A percentile compares a stretch with the other conserved stretches of the same genome.
Conservation (phyloP, 495 filamentous ascomycete genomes). For the Cladorrhinum samala region DNA sequence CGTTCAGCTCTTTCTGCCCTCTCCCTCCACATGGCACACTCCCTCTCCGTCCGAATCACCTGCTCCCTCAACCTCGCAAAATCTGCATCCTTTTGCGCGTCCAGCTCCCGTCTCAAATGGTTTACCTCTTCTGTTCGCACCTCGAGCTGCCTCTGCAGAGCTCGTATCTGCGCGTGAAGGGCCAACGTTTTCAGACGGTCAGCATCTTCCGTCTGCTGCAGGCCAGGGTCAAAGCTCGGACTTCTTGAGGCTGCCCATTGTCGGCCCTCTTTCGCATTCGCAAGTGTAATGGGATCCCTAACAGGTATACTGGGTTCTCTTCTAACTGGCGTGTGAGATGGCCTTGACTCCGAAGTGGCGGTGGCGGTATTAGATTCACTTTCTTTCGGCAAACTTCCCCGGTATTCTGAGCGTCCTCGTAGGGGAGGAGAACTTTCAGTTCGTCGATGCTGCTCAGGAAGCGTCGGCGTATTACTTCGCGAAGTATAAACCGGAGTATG, state of each 20-base stretch:
- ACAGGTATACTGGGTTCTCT: too few species aligned
- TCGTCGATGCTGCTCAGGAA: neutral
- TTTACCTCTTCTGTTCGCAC: conserved; percentile 33
- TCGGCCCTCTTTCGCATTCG: neutral
- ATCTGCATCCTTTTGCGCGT: conserved; percentile 29
- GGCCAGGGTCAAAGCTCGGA: neutral
- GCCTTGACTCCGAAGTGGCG: neutral
- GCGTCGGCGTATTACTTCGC: neutral
- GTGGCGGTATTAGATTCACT: neutral
- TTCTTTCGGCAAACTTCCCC: neutral
- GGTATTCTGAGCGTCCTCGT: neutral
- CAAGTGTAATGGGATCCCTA: neutral
- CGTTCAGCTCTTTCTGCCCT: conserved; percentile 48
- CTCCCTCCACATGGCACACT: conserved; percentile 42
- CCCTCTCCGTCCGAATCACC: conserved; percentile 37
- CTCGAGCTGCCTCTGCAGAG: conserved; percentile 38
- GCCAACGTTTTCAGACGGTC: conserved; percentile 26
- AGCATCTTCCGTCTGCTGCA: conserved; percentile 5
- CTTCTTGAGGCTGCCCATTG: neutral
- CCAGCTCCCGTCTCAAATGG: conserved; percentile 37
- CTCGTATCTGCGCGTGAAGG: conserved; percentile 41
- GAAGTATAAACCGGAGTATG: neutral
- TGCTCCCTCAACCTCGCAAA: conserved; percentile 38
- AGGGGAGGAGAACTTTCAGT: neutral
- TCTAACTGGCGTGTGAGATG: neutral